These are phyloP conservation scores for Syncephalastrum sp. DNA, from an alignment of 371 early-diverging fungal genomes.

Conservation along the genomic window DNA sequence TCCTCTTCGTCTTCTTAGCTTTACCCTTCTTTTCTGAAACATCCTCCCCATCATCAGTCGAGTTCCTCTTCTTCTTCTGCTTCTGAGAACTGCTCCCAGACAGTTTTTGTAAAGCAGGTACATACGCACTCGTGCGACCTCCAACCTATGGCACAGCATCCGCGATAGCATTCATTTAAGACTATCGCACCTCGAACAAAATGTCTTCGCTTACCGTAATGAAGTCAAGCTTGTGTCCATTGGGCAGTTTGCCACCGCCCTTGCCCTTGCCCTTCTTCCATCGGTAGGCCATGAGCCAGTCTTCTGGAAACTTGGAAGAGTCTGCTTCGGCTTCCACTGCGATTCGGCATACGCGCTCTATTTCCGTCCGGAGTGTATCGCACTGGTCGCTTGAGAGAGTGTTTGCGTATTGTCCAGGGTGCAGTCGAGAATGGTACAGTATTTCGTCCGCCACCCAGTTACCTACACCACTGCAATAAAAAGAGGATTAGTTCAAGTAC, in stretches of 20 bases:
- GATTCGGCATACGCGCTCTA: conserved; percentile 39
- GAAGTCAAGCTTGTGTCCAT: conserved; percentile 37
- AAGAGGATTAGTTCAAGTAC: background rate
- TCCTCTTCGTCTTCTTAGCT: no score
- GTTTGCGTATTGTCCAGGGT: conserved; percentile 57
- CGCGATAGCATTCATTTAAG: background rate
- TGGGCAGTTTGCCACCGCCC: conserved; percentile 27
- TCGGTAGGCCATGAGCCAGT: conserved; percentile 66
- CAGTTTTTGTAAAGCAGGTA: conserved; percentile 24
- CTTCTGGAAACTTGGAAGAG: conserved; percentile 48
- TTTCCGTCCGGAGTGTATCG: conserved; percentile 29
- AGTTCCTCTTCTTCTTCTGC: no score
- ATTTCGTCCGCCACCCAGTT: conserved; percentile 74
- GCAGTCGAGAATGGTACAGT: conserved; percentile 56
- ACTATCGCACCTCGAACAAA: no score
- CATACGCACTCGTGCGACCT: conserved; percentile 41
- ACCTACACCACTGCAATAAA: conserved; percentile 51
- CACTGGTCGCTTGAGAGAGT: conserved; percentile 47
- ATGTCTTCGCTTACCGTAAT: conserved; percentile 25
- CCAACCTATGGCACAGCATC: conserved; percentile 18
- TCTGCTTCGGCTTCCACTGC: conserved; percentile 62
- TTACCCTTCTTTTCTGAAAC: no score
- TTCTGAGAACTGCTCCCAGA: no score
- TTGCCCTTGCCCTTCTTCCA: conserved; percentile 54
- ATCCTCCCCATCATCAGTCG: no score